A percentile compares a stretch with the other conserved stretches of the same genome.
Evolutionary conservation across 192 early-diverging fungal species (phyloP).

Genomic region (Linnemannia hyalina): DNA sequence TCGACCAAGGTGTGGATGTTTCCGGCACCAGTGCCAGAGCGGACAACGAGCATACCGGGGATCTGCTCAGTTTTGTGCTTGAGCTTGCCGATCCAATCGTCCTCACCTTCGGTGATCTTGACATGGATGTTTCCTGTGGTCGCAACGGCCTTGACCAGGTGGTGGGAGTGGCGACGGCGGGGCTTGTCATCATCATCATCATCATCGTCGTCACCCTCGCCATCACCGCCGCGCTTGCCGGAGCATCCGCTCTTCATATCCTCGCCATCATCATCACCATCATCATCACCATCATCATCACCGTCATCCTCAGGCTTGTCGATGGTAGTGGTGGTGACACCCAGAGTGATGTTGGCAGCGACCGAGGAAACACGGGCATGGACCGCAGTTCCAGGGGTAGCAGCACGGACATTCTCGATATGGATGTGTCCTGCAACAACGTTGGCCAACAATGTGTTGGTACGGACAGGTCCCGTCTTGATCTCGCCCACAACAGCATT

Average conservation of each 20-base stretch:
- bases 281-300: constrained; percentile 14
- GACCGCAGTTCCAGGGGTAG: constrained; percentile 5
- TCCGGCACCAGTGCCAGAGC: neutral
- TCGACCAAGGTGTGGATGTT: neutral
- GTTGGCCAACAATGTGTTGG: constrained; percentile 15
- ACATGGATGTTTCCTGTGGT: constrained; percentile 16
- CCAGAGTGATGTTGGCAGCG: constrained; percentile 1
- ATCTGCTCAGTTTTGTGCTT: constrained; percentile 6
- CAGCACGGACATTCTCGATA: constrained; percentile 19
- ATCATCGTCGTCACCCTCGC: constrained; percentile 1
- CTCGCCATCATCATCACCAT: neutral
- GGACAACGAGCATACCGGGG: constrained; percentile 17
- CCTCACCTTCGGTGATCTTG: neutral
- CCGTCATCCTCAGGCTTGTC: neutral
- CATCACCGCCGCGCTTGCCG: neutral
- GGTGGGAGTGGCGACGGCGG: neutral
- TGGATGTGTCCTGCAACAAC: constrained; percentile 2
- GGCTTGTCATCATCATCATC: constrained; percentile 6
- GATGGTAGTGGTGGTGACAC: constrained; percentile 13
- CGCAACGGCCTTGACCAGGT: neutral
- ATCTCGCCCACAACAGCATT: constrained; percentile 20
- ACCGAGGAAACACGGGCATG: neutral
- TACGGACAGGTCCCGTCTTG: constrained; percentile 15
- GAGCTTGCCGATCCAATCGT: neutral
- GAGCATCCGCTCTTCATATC: neutral